These are phyloP conservation scores for Stagonosporopsis cucurbitacearum DNA, from an alignment of 2,329 filamentous ascomycete species.

Conservation along the genomic window DNA sequence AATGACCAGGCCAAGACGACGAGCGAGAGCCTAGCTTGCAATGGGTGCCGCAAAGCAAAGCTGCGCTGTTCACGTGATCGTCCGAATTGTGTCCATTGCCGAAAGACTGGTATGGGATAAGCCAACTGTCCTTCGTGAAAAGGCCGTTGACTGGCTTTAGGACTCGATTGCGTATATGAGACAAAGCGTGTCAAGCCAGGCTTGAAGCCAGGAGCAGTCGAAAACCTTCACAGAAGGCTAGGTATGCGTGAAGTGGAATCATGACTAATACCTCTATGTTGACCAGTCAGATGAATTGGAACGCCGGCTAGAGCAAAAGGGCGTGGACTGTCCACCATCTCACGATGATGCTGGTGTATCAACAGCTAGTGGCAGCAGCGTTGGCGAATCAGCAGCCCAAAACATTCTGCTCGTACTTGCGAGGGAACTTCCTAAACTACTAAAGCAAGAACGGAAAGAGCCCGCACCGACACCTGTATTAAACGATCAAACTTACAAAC, in stretches of 20 bases:
- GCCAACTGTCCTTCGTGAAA: background rate
- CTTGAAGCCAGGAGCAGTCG: constrained; percentile 27
- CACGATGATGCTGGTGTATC: background rate
- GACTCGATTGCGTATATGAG: constrained; percentile 26
- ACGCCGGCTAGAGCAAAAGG: constrained; percentile 10
- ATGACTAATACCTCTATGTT: background rate
- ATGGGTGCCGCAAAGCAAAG: constrained; percentile 26
- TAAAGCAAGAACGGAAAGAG: background rate
- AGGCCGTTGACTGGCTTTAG: background rate
- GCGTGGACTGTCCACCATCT: background rate
- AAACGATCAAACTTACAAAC: constrained; percentile 13
- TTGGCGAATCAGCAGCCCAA: constrained; percentile 10
- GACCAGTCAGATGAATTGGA: constrained; percentile 22
- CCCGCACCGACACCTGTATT: background rate
- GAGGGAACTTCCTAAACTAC: constrained; percentile 24
- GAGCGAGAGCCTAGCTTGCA: constrained; percentile 22
- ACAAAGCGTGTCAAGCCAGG: constrained; percentile 25
- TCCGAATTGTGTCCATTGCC: constrained; percentile 23
- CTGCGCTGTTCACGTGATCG: constrained; percentile 27
- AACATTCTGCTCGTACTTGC: constrained; percentile 20
- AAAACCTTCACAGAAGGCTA: constrained; percentile 26
- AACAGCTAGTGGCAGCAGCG: background rate
- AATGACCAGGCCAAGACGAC: constrained; percentile 11
- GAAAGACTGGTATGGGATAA: constrained; percentile 25
- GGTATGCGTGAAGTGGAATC: background rate